These are phyloP conservation scores for Crepidotus variabilis DNA, from an alignment of 768 basidiomycete genomes.

Conservation along the genomic window DNA sequence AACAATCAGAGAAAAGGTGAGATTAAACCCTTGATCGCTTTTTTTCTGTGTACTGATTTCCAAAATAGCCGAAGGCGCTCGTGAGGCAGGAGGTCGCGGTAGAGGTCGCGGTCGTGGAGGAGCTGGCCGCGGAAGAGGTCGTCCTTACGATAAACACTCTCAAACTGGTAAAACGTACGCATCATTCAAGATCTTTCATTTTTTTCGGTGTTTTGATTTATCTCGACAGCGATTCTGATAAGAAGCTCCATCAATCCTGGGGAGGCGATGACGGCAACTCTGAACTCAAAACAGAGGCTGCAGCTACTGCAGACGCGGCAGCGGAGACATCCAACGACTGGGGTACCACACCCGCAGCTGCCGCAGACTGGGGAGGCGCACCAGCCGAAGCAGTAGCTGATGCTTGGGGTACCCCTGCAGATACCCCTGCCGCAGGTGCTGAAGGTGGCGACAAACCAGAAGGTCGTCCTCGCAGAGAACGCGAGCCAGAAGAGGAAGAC, in stretches of 20 bases:
- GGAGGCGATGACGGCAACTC: slow-evolving; percentile 85
- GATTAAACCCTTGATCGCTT: slow-evolving; percentile 1
- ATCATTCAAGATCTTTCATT: slow-evolving; percentile 2
- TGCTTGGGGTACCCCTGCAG: slow-evolving; percentile 27
- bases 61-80: slow-evolving; percentile 26
- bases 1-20: slow-evolving; percentile 27
- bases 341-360: slow-evolving; percentile 26
- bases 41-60: slow-evolving; percentile 15
- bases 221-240: slow-evolving; percentile 77
- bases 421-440: slow-evolving; percentile 31
- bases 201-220: slow-evolving; percentile 12
- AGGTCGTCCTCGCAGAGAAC: slow-evolving; percentile 41
- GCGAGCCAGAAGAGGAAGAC: slow-evolving; percentile 82
- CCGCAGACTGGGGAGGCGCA: slow-evolving; percentile 40
- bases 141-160: slow-evolving; percentile 83
- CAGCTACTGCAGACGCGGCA: slow-evolving; percentile 67
- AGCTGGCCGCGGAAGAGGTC: slow-evolving; percentile 55
- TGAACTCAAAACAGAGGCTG: slow-evolving; percentile 80
- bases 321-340: slow-evolving; percentile 49
- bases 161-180: slow-evolving; percentile 80
- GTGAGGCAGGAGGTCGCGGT: slow-evolving; percentile 45
- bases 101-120: slow-evolving; percentile 49
- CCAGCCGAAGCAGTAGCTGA: slow-evolving; percentile 20
- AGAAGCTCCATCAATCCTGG: slow-evolving; percentile 94
- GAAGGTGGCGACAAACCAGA: slow-evolving; percentile 33